Percentiles rank a stretch among this genome's conserved stretches.
Conservation (phyloP, 2,329 filamentous ascomycete species). For the Colletotrichum navitas region DNA sequence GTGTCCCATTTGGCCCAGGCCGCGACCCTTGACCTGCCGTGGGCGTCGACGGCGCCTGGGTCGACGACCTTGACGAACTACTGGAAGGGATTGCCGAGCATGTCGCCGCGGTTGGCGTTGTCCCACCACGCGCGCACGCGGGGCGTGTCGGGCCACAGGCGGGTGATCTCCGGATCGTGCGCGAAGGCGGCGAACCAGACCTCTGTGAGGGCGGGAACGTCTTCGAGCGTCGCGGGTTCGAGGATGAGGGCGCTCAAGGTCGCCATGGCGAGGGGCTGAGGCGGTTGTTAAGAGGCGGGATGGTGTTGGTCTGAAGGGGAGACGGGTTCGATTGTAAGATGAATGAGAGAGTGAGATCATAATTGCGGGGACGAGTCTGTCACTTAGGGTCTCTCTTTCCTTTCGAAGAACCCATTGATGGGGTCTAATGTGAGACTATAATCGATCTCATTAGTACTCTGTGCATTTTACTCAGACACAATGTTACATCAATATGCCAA, state of each 20-base stretch:
- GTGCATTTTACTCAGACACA: too few relatives aligned
- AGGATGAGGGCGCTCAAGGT: neutral
- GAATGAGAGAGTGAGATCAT: too few relatives aligned
- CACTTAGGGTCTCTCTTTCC: too few relatives aligned
- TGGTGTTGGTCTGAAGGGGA: neutral
- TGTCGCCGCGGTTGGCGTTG: conserved; percentile 29
- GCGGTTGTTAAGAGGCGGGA: too few relatives aligned
- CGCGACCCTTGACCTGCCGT: conserved; percentile 19
- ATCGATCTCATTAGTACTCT: too few relatives aligned
- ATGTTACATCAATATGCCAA: too few relatives aligned
- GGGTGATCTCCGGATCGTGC: conserved; percentile 21
- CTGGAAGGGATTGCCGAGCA: conserved; percentile 31
- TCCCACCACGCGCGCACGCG: conserved; percentile 40
- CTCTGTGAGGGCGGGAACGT: conserved; percentile 29
- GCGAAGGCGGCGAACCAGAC: conserved; percentile 40
- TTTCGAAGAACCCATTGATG: too few relatives aligned
- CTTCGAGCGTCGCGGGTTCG: conserved; percentile 8
- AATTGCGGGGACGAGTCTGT: too few relatives aligned
- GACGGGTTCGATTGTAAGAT: too few relatives aligned
- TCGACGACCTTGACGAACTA: conserved; percentile 37
- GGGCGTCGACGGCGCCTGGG: neutral
- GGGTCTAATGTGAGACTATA: too few relatives aligned
- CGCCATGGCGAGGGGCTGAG: neutral
- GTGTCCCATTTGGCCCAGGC: conserved; percentile 40
- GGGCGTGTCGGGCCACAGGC: conserved; percentile 35